phyloP scores from a whole-genome alignment of 2,329 filamentous ascomycete genomes.

The Thielaviopsis musarum region DNA sequence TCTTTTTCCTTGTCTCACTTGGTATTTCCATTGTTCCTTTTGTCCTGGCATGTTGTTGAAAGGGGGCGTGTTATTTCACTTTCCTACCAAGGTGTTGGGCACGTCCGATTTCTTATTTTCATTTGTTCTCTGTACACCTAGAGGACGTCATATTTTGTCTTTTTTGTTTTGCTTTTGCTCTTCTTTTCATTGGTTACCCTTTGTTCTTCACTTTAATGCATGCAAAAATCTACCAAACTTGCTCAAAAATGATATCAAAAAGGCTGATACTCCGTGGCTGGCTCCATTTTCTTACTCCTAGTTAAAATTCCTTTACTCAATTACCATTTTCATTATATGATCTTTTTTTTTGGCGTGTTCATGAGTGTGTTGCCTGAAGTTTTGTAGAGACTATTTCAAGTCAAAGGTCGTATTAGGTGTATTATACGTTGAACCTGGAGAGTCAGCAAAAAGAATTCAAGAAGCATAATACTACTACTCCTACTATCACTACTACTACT shows the following conservation, averaged over 20 bases:
- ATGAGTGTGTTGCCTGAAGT: too few species aligned
- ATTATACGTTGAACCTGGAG: too few species aligned
- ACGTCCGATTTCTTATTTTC: neutral
- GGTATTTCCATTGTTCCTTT: neutral
- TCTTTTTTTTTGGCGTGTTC: neutral
- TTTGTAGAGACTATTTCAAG: too few species aligned
- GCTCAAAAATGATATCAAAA: neutral
- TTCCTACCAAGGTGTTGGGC: neutral
- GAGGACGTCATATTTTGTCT: neutral
- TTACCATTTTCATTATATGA: neutral
- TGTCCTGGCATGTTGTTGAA: neutral
- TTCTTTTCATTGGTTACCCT: neutral
- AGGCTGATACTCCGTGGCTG: slow-evolving; percentile 4
- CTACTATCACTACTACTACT: too few species aligned
- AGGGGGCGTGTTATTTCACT: neutral
- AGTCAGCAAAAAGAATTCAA: neutral
- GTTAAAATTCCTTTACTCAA: neutral
- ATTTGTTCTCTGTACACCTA: neutral
- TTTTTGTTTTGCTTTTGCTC: slow-evolving; percentile 5
- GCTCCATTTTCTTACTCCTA: neutral
- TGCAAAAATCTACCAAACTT: neutral
- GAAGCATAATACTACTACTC: too few species aligned
- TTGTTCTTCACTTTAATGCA: neutral
- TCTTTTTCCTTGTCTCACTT: neutral
- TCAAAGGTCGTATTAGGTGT: too few species aligned